Evolutionary conservation across 148 eudicot species (phyloP), one percentile per base, ranked within the genome.

Genomic region (Vaccinium vitisidaea): DNA sequence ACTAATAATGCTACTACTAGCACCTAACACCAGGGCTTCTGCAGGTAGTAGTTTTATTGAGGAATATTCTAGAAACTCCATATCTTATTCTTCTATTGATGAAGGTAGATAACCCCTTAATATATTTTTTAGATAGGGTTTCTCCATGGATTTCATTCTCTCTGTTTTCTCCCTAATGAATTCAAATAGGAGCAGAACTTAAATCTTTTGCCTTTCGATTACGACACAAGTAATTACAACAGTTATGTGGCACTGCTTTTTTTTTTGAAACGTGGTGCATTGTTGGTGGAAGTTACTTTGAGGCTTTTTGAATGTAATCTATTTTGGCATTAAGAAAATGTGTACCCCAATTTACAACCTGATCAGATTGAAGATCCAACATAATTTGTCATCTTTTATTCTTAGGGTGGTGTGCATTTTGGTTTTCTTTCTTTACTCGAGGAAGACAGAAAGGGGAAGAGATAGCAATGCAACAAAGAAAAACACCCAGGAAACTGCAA

Each of bases 61-160:
- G 89, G 95, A 95, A 0, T 85, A 70, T 83, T 95, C 98, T 6
- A 88, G 92, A 85, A 95, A 95, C 88, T 95, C 98, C 4, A 92
- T 95, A 12, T 95, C 98, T 27, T 76, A 83, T 85, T 93, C 98
- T 82, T 94, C 98, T 32, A 27, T 95, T 21, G 89, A 92, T 80
- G 98, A 95, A 88, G 98, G 98, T 84, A 90, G 85, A 88, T 54
- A 39, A 32, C 82, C 69, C 36, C 50, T 32, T 6, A 6, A 18
- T 32, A 56, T 56, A 56, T 56, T 15, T 80, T 19, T 7, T 56
- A 8, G 18, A 0, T 43, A 32, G 50, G 39, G 19, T 78, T 78
- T 53, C 39, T 6, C 61, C 50, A 48, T 49, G 15, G 27, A 19
- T 46, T 48, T 10, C 11, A 73, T 73, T 36, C 46, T 16, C 39